These are phyloP conservation scores for Skeletonema costatum DNA, from an alignment of 108 stramenopile genomes.

Conservation along the genomic window DNA sequence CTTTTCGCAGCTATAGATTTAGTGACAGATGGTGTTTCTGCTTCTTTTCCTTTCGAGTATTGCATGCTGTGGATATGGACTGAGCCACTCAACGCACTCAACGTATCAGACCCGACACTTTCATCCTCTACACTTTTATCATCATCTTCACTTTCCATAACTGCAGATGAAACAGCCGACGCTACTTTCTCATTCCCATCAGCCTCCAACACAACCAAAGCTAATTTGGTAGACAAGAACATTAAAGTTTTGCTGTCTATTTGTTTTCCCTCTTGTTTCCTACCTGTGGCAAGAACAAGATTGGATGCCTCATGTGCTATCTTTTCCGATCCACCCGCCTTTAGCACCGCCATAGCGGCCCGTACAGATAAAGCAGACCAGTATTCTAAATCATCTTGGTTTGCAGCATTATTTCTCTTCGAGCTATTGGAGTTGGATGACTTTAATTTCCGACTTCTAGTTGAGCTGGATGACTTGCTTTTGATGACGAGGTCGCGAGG, in stretches of 20 bases:
- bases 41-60: too few relatives aligned
- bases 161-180: conserved; percentile 23
- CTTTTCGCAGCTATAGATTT: background rate
- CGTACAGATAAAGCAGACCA: conserved; percentile 35
- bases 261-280: background rate
- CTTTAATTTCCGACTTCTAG: background rate
- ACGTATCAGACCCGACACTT: background rate
- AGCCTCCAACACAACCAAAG: conserved; percentile 28
- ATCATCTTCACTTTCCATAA: conserved; percentile 17
- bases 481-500: background rate
- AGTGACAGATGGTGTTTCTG: background rate
- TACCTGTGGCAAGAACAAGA: conserved; percentile 20
- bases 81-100: background rate
- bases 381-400: conserved; percentile 1
- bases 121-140: background rate
- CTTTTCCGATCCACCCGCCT: conserved; percentile 24
- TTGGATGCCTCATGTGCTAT: conserved; percentile 28
- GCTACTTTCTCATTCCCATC: conserved; percentile 33
- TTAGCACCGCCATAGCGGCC: conserved; percentile 39
- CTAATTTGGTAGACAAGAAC: conserved; percentile 24
- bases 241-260: conserved; percentile 9
- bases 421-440: background rate
- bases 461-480: background rate
- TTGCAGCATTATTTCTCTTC: background rate
- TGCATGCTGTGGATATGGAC: background rate